Percentiles rank a stretch among this genome's conserved stretches.
Evolutionary conservation across 306 rosid species (phyloP).

Genomic region (Aeschynomene evenia): DNA sequence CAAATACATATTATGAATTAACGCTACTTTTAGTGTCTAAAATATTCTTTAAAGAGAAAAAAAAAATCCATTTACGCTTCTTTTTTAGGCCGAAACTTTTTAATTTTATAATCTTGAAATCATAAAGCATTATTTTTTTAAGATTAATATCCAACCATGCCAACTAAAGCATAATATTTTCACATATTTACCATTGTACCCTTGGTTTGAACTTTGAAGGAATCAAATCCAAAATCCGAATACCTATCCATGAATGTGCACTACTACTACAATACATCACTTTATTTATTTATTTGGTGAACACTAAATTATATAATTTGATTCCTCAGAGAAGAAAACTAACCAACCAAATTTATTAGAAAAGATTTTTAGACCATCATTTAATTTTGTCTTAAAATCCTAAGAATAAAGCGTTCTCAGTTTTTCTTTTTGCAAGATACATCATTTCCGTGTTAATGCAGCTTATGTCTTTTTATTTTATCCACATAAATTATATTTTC

Average conservation of each 20-base stretch:
- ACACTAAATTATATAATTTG: conserved; percentile 11
- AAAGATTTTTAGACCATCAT: not conserved
- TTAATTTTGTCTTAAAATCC: not conserved
- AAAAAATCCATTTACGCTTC: not conserved
- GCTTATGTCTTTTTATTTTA: not conserved
- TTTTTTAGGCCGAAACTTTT: conserved; percentile 27
- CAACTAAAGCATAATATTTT: conserved; percentile 14
- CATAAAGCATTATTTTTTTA: conserved; percentile 26
- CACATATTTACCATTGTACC: conserved; percentile 4
- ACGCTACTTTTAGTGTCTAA: not conserved
- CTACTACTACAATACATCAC: not conserved
- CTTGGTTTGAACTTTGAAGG: conserved; percentile 25
- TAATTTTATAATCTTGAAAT: conserved; percentile 25
- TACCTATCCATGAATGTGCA: conserved; percentile 12
- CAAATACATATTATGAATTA: not conserved
- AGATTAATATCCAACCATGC: conserved; percentile 22
- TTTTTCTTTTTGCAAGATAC: not conserved
- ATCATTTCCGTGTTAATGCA: not conserved
- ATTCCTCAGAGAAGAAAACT: not conserved
- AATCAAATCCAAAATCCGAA: conserved; percentile 10
- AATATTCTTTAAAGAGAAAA: no score
- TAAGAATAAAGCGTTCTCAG: not conserved
- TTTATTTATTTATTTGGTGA: not conserved
- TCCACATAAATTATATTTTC: not conserved
- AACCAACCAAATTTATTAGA: not conserved